Evolutionary conservation across 2,329 filamentous ascomycete genomes (phyloP).

Genomic region (Lachnellula hyalina): DNA sequence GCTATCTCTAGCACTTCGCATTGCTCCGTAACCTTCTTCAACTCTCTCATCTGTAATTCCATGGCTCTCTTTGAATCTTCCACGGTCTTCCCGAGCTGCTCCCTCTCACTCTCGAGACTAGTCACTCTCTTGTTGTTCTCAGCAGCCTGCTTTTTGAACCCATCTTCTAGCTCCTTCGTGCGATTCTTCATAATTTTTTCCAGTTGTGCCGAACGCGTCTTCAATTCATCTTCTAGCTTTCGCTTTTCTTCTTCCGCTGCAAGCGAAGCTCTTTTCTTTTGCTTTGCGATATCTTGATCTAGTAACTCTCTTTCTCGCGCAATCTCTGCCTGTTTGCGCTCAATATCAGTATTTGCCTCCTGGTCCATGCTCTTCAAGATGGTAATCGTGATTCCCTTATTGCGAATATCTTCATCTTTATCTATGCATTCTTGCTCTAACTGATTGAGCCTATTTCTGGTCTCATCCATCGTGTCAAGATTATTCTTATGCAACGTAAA

Average conservation of each 20-base stretch:
- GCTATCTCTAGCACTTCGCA: background rate
- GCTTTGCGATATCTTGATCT: background rate
- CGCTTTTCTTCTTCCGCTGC: background rate
- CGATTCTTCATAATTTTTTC: slow-evolving; percentile 1
- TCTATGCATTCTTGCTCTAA: background rate
- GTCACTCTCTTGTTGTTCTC: background rate
- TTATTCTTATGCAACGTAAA: background rate
- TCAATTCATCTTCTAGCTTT: background rate
- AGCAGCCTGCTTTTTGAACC: slow-evolving; percentile 2
- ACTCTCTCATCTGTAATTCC: background rate
- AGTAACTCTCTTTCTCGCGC: background rate
- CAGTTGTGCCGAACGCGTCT: background rate
- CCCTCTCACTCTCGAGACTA: background rate
- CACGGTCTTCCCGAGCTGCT: background rate
- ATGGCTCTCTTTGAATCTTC: background rate
- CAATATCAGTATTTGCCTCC: background rate
- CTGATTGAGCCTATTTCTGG: background rate
- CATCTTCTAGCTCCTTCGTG: slow-evolving; percentile 4
- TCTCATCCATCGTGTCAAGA: background rate
- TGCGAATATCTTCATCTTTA: background rate
- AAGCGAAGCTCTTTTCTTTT: background rate
- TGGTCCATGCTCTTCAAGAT: background rate
- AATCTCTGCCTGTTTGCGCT: background rate
- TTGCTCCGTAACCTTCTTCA: background rate
- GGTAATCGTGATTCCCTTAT: background rate